Evolutionary conservation across 257 asterid species (phyloP).

Genomic region (Petunia axillaris): DNA sequence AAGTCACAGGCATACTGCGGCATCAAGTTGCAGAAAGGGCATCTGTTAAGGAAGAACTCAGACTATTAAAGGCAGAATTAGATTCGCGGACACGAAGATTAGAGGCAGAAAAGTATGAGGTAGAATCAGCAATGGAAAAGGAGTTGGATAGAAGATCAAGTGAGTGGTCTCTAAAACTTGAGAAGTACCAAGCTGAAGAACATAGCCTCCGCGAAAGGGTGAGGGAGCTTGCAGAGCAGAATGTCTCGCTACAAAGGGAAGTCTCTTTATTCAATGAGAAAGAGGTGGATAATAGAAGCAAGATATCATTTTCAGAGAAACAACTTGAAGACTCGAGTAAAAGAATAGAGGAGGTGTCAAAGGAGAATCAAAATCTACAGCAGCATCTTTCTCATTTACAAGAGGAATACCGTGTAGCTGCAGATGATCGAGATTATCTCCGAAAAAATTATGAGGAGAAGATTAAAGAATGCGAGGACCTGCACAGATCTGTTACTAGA

Average conservation of each 20-base stretch:
- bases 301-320: conserved; percentile 55
- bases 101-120: conserved; percentile 82
- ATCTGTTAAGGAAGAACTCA: conserved; percentile 62
- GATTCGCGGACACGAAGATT: conserved; percentile 58
- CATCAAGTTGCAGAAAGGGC: conserved; percentile 84
- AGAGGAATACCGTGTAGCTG: conserved; percentile 64
- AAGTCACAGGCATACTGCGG: conserved; percentile 60
- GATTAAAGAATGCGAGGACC: conserved; percentile 78
- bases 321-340: conserved; percentile 58
- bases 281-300: conserved; percentile 56
- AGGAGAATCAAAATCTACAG: conserved; percentile 60
- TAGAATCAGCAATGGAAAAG: conserved; percentile 78
- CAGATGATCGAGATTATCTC: conserved; percentile 69
- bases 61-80: conserved; percentile 48
- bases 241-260: conserved; percentile 90
- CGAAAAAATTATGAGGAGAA: conserved; percentile 74
- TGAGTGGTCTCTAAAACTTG: conserved; percentile 89
- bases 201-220: conserved; percentile 95
- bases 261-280: conserved; percentile 70
- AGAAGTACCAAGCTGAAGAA: conserved; percentile 86
- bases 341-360: conserved; percentile 55
- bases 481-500: conserved; percentile 76
- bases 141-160: conserved; percentile 91
- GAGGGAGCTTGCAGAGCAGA: conserved; percentile 94
- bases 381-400: conserved; percentile 59